phyloP scores from a whole-genome alignment of 2,329 filamentous ascomycete species.

The Escovopsis sp. region DNA sequence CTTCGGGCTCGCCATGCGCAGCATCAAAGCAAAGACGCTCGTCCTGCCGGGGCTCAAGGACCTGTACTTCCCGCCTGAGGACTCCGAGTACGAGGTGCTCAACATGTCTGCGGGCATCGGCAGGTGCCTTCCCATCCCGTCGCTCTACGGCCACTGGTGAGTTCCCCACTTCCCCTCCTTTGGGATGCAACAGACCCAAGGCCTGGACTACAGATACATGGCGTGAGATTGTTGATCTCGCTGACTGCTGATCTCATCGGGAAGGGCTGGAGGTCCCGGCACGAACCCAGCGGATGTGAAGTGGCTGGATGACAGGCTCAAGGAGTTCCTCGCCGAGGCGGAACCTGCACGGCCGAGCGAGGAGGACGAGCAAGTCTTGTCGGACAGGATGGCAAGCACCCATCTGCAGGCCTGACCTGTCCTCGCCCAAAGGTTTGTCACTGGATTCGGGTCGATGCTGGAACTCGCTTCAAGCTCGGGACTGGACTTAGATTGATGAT shows the following conservation, averaged over 20 bases:
- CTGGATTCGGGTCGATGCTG: too few species aligned
- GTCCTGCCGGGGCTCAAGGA: slow-evolving; percentile 61
- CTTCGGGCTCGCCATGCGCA: slow-evolving; percentile 49
- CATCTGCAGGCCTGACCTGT: not conserved
- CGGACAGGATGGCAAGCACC: not conserved
- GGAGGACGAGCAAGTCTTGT: not conserved
- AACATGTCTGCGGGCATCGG: slow-evolving; percentile 21
- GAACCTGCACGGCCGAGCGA: not conserved
- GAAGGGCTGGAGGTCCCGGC: slow-evolving; percentile 52
- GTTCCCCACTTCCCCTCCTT: not conserved
- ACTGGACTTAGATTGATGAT: too few species aligned
- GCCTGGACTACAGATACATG: not conserved
- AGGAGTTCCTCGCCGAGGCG: slow-evolving; percentile 22
- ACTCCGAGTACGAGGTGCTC: slow-evolving; percentile 59
- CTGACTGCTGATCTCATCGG: not conserved
- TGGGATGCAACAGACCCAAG: not conserved
- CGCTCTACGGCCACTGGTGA: slow-evolving; percentile 28
- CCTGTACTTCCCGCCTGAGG: slow-evolving; percentile 69
- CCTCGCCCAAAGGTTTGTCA: too few species aligned
- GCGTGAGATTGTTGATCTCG: not conserved
- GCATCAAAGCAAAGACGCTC: slow-evolving; percentile 57
- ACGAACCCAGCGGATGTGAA: slow-evolving; percentile 55
- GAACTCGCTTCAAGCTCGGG: too few species aligned
- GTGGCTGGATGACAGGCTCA: slow-evolving; percentile 53
- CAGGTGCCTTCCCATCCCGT: slow-evolving; percentile 23